phyloP scores from a whole-genome alignment of 1,284 basidiomycete genomes.

The Tylopilus orsonianus region DNA sequence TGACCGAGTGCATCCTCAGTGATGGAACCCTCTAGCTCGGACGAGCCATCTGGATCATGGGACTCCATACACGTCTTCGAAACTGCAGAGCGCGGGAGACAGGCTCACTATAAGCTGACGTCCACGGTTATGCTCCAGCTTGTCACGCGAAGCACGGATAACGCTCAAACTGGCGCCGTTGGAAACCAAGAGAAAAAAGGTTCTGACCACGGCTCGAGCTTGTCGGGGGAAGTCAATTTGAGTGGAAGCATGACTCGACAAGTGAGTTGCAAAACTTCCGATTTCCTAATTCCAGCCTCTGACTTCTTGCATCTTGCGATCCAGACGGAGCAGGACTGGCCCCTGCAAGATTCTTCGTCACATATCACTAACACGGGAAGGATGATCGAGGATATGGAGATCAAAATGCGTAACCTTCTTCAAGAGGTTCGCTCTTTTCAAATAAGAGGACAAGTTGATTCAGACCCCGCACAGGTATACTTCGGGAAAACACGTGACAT shows the following conservation, averaged over 20 bases:
- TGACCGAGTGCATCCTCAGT: conserved; percentile 39
- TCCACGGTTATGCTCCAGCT: conserved; percentile 98
- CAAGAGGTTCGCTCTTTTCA: conserved; percentile 61
- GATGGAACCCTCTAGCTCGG: conserved; percentile 51
- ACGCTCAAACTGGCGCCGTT: conserved; percentile 36
- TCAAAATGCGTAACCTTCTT: conserved; percentile 95
- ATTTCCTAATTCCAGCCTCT: conserved; percentile 14
- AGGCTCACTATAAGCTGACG: conserved; percentile 96
- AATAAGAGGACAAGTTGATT: conserved; percentile 8
- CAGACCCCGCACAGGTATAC: conserved; percentile 67
- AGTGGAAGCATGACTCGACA: conserved; percentile 98
- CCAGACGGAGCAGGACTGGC: conserved; percentile 83
- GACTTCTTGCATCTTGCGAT: conserved; percentile 7
- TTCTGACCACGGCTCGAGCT: conserved; percentile 47
- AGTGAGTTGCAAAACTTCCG: conserved; percentile 45
- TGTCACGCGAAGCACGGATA: conserved; percentile 55
- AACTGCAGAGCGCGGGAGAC: conserved; percentile 82
- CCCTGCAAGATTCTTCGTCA: conserved; percentile 72
- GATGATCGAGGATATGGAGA: conserved; percentile 98
- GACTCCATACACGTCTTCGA: conserved; percentile 99
- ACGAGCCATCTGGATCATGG: conserved; percentile 84
- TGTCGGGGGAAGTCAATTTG: conserved; percentile 77
- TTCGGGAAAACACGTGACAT: conserved; percentile 98
- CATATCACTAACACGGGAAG: conserved; percentile 93
- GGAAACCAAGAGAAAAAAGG: conserved; percentile 35